Percentiles rank a stretch among this genome's conserved stretches.
These are phyloP conservation scores for Plasmodium malariae DNA, from an alignment of 169 alveolate genomes.

Conservation along the genomic window DNA sequence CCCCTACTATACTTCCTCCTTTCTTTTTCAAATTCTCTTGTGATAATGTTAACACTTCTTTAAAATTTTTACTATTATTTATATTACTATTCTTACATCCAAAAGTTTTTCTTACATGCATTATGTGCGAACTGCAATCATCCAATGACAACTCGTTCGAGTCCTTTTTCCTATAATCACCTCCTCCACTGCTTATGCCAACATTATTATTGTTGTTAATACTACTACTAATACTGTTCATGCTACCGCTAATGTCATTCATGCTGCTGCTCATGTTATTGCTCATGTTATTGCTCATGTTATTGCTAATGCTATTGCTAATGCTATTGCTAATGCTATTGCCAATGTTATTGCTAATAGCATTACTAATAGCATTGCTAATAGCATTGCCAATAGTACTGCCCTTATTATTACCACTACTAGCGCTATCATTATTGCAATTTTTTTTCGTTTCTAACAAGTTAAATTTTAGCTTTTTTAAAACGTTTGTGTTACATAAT, in stretches of 20 bases:
- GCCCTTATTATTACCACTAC: background rate
- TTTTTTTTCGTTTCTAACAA: conserved; percentile 35
- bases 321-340: too few relatives aligned
- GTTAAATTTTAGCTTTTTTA: conserved; percentile 45
- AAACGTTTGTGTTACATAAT: conserved; percentile 31
- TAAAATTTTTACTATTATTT: conserved; percentile 36
- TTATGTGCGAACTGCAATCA: conserved; percentile 20
- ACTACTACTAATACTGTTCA: background rate
- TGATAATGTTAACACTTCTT: conserved; percentile 49
- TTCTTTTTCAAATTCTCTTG: conserved; percentile 51
- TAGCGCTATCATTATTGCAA: background rate
- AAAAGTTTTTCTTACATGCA: background rate
- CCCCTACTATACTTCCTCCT: too few relatives aligned
- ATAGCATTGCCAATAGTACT: background rate
- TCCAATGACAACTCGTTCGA: conserved; percentile 24
- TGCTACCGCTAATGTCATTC: background rate
- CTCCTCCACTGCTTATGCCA: background rate
- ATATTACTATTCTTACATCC: conserved; percentile 21
- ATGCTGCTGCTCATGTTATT: background rate
- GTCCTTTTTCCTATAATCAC: conserved; percentile 39
- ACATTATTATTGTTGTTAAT: background rate
- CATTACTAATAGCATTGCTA: background rate
- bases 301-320: background rate
- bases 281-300: background rate
- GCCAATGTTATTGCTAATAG: too few relatives aligned